Evolutionary conservation across 495 filamentous ascomycete species (phyloP).

Genomic region (Lepraria neglecta): DNA sequence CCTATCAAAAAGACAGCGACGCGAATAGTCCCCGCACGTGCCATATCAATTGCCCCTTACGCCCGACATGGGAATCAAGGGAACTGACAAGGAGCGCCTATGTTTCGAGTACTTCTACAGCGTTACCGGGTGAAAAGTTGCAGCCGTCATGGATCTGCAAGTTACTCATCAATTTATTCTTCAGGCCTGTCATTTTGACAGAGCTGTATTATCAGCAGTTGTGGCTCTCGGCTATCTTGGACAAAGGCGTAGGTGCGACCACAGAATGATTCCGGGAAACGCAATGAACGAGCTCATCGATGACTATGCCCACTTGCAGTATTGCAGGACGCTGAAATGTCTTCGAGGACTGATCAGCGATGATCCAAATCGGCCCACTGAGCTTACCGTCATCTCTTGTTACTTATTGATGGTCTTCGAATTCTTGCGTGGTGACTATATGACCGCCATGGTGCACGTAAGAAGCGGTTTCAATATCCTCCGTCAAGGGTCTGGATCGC

Average conservation of each 20-base stretch:
- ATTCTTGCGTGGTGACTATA: slow-evolving; percentile 43
- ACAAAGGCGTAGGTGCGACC: slow-evolving; percentile 11
- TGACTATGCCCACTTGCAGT: slow-evolving; percentile 23
- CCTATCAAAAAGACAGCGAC: not conserved
- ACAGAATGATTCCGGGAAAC: slow-evolving; percentile 11
- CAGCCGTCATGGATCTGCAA: slow-evolving; percentile 1
- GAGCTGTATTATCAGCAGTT: slow-evolving; percentile 20
- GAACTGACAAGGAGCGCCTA: slow-evolving; percentile 17
- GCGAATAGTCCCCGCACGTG: not conserved
- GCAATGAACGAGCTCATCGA: slow-evolving; percentile 16
- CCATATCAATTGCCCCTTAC: not conserved
- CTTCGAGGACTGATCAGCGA: slow-evolving; percentile 20
- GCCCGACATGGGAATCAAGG: slow-evolving; percentile 15
- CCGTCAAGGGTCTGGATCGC: not conserved
- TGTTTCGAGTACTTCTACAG: slow-evolving; percentile 24
- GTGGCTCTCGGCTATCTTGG: slow-evolving; percentile 25
- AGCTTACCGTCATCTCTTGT: slow-evolving; percentile 28
- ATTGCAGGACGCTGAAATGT: slow-evolving; percentile 20
- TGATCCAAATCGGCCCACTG: not conserved
- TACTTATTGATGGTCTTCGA: slow-evolving; percentile 46
- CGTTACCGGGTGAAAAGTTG: slow-evolving; percentile 4
- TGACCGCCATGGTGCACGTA: slow-evolving; percentile 41
- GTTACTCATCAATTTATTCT: slow-evolving; percentile 23
- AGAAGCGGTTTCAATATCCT: slow-evolving; percentile 33
- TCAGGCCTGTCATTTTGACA: slow-evolving; percentile 24